A percentile compares a stretch with the other conserved stretches of the same genome.
phyloP scores from a whole-genome alignment of 2,329 filamentous ascomycete species.

The Fusarium poae region DNA sequence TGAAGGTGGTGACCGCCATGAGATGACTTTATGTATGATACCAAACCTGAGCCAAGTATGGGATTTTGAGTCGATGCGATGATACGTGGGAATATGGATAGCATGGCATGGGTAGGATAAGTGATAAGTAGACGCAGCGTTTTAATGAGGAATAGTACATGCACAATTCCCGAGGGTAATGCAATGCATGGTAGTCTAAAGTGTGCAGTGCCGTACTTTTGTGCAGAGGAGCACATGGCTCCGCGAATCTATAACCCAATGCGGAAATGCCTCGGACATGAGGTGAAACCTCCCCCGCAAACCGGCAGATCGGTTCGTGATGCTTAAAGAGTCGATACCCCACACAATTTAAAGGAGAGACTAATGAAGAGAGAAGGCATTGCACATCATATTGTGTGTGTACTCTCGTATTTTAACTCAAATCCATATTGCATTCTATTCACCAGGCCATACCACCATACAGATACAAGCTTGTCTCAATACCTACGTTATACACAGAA shows the following conservation, averaged over 20 bases:
- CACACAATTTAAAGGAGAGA: slow-evolving; percentile 16
- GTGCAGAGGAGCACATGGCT: slow-evolving; percentile 23
- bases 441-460: neutral
- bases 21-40: slow-evolving; percentile 46
- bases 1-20: slow-evolving; percentile 17
- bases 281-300: slow-evolving; percentile 49
- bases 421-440: neutral
- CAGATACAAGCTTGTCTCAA: neutral
- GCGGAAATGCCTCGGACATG: slow-evolving; percentile 53
- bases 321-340: slow-evolving; percentile 29
- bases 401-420: neutral
- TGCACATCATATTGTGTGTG: neutral
- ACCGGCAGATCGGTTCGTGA: slow-evolving; percentile 39
- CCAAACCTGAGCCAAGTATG: slow-evolving; percentile 39
- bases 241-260: slow-evolving; percentile 50
- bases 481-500: neutral
- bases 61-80: slow-evolving; percentile 21
- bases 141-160: slow-evolving; percentile 6
- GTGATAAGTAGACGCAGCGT: slow-evolving; percentile 17
- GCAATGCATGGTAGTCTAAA: neutral
- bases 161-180: slow-evolving; percentile 1
- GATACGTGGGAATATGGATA: slow-evolving; percentile 3
- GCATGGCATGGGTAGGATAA: slow-evolving; percentile 5
- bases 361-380: neutral
- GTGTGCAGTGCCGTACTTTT: neutral